Evolutionary conservation across 75 land plant species (phyloP), one percentile per base, ranked within the genome.

Genomic region (Pinus albicaulis): DNA sequence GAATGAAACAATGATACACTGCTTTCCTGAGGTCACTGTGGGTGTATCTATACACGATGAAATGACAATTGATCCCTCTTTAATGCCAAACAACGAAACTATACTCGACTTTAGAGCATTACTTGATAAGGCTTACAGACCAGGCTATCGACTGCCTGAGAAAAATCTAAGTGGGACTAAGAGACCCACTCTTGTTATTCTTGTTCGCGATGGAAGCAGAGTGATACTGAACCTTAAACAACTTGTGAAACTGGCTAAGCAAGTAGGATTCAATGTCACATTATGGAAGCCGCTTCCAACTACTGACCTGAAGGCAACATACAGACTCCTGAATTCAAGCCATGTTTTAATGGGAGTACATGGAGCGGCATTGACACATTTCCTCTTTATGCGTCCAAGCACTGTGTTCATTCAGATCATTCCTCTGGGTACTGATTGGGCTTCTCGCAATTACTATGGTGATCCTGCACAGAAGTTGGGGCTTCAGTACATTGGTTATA

Each of bases 361-460:
- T 61, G 88, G 88, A 19, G 88, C 88, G 13, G 88, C 83, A 16
- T 20, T 84, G 80, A 86, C 88, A 6, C 88, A 86, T 53, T 81
- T 86, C 58, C 61, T 86, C 36, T 86, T 86, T 83, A 76, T 86
- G 88, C 79, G 83, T 22, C 87, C 83, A 7, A 87, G 87, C 55
- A 57, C 83, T 12, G 85, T 83, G 55, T 75, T 86, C 77, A 81
- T 86, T 38, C 88, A 86, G 74, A 72, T 86, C 12, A 61, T 86
- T 48, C 88, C 88, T 0, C 59, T 80, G 36, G 88, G 88, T 13
- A 86, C 82, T 48, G 81, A 84, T 28, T 86, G 88, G 88, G 88
- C 87, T 31, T 82, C 88, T 12, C 59, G 31, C 15, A 77, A 76
- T 34, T 86, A 84, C 75, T 86, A 74, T 71, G 88, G 87, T 13